Base-by-base conservation (phyloP, 148 eudicot genomes). In the Diospyros lotus region DNA sequence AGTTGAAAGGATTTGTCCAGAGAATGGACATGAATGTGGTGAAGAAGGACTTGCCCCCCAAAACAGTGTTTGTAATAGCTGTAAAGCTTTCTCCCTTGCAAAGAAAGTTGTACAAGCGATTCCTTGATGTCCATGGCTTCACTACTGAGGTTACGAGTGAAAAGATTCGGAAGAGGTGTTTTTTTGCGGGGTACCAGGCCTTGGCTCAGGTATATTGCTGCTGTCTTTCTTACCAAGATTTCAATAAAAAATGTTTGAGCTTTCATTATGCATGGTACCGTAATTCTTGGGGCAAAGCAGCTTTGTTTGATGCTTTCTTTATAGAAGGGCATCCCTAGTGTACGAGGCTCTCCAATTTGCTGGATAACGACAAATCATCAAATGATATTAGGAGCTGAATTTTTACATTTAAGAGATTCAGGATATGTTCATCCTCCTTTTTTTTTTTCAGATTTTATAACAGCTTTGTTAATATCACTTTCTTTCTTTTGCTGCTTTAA, bases 21-120 rank as follows among this genome's bases (percentile, higher is more conserved):
- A 87, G 99, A 76, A 89, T 95, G 99, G 99, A 89, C 85, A 92
- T 90, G 99, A 92, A 79, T 80, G 99, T 95, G 82, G 94, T 88
- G 71, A 92, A 92, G 80, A 92, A 90, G 74, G 99, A 95, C 77
- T 86, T 95, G 77, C 99, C 99, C 44, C 89, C 94, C 0, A 95
- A 95, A 87, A 95, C 97, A 64, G 99, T 92, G 58, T 92, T 92
- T 77, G 99, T 95, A 28, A 77, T 95, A 73, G 85, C 96, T 74
- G 99, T 95, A 73, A 92, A 95, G 85, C 89, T 93, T 73, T 95
- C 99, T 86, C 84, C 89, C 8, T 72, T 92, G 67, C 99, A 95
- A 70, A 86, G 89, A 59, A 89, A 87, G 75, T 76, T 95, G 46
- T 95, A 95, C 82, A 90, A 82, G 80, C 80, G 84, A 83, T 95